phyloP scores from a whole-genome alignment of 1,284 basidiomycete genomes.

The Sporisorium scitamineum region DNA sequence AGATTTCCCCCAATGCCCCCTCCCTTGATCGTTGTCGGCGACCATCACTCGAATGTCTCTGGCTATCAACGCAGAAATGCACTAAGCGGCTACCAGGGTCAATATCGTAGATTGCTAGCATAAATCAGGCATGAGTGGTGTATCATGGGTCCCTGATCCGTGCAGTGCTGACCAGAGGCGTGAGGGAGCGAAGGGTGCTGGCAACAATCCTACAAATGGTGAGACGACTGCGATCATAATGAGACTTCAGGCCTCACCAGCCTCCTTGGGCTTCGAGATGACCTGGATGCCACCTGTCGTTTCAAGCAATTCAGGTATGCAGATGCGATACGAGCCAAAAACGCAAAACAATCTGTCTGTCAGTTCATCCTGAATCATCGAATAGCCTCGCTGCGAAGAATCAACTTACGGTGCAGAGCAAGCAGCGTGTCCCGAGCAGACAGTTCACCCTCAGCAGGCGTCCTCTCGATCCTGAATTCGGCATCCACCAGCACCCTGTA shows the following conservation, averaged over 20 bases:
- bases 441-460: slow-evolving; percentile 44
- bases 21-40: too few species aligned
- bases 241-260: slow-evolving; percentile 24
- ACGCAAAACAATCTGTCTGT: background rate
- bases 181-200: background rate
- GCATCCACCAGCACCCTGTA: slow-evolving; percentile 64
- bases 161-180: background rate
- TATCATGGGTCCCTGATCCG: background rate
- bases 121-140: slow-evolving; percentile 1
- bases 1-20: too few species aligned
- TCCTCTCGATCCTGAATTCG: slow-evolving; percentile 61
- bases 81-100: background rate
- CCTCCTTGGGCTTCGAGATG: slow-evolving; percentile 54
- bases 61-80: too few species aligned
- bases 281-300: slow-evolving; percentile 55
- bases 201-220: background rate
- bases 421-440: slow-evolving; percentile 45
- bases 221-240: background rate
- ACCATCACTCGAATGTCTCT: too few species aligned
- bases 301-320: background rate
- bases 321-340: background rate
- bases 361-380: background rate
- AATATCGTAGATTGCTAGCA: background rate
- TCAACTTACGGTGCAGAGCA: slow-evolving; percentile 57
- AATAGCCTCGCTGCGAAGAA: background rate